These are phyloP conservation scores for Colletotrichum australisinense DNA, from an alignment of 2,329 filamentous ascomycete genomes.

Conservation along the genomic window DNA sequence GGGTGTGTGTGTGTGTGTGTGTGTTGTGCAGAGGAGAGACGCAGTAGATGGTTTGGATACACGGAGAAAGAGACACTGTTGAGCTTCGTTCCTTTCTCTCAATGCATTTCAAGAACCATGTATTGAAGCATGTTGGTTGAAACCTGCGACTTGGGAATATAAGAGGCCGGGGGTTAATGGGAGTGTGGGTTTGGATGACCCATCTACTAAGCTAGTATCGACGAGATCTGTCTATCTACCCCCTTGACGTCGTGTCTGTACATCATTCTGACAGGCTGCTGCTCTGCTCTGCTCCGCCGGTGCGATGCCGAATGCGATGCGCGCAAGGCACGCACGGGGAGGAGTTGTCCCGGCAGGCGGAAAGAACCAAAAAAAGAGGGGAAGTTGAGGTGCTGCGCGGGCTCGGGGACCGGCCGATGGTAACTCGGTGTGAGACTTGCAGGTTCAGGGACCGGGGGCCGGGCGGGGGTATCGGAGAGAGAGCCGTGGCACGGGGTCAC, in stretches of 20 bases:
- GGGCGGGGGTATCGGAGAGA: background rate
- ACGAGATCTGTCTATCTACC: background rate
- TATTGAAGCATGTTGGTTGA: background rate
- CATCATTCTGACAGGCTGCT: background rate
- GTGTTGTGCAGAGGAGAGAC: background rate
- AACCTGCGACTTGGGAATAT: background rate
- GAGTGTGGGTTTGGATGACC: background rate
- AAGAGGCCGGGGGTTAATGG: background rate
- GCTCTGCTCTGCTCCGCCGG: background rate
- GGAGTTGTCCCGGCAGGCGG: background rate
- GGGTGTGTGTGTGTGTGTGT: no score
- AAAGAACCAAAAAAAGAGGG: background rate
- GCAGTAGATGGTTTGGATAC: background rate
- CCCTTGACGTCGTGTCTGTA: background rate
- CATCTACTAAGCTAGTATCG: no score
- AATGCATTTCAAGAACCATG: background rate
- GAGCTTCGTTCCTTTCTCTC: background rate
- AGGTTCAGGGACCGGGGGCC: background rate
- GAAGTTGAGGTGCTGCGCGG: background rate
- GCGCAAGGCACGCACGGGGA: background rate
- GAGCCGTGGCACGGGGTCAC: background rate
- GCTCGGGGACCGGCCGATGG: background rate
- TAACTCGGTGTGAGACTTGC: conserved; percentile 12
- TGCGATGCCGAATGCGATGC: background rate
- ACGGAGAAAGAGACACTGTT: background rate